Conservation (phyloP, 306 rosid species). For the Dryas octopetala region DNA sequence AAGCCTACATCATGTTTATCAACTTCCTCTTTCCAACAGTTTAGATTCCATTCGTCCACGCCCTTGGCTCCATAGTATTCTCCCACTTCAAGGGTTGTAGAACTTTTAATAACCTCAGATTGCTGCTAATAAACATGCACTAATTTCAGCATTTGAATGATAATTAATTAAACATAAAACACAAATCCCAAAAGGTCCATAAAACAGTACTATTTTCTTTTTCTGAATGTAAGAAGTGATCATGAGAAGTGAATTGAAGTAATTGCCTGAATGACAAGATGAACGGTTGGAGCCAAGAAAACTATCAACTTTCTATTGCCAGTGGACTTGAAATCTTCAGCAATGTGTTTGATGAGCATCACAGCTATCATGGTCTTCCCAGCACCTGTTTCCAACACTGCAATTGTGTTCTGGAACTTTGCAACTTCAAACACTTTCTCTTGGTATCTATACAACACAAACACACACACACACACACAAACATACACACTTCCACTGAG, state of each 20-base stretch:
- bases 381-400: conserved; percentile 79
- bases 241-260: not conserved
- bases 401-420: conserved; percentile 64
- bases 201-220: too few relatives aligned
- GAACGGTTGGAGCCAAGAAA: conserved; percentile 92
- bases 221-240: too few relatives aligned
- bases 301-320: conserved; percentile 44
- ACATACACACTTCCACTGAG: not conserved
- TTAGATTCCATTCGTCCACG: conserved; percentile 64
- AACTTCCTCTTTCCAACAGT: conserved; percentile 71
- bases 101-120: conserved; percentile 48
- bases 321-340: conserved; percentile 39
- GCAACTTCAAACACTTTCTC: conserved; percentile 63
- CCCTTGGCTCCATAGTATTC: conserved; percentile 81
- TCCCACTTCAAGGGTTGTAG: conserved; percentile 62
- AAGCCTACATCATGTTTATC: conserved; percentile 61
- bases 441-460: conserved; percentile 52
- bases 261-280: conserved; percentile 75
- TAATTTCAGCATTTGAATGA: conserved; percentile 18
- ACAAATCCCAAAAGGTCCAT: not conserved
- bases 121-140: conserved; percentile 50
- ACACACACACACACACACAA: not conserved
- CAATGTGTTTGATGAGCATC: conserved; percentile 65
- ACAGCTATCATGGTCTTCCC: conserved; percentile 85
- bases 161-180: not conserved